Conservation (phyloP, 2,329 filamentous ascomycete species). For the Pestalotiopsis fici region DNA sequence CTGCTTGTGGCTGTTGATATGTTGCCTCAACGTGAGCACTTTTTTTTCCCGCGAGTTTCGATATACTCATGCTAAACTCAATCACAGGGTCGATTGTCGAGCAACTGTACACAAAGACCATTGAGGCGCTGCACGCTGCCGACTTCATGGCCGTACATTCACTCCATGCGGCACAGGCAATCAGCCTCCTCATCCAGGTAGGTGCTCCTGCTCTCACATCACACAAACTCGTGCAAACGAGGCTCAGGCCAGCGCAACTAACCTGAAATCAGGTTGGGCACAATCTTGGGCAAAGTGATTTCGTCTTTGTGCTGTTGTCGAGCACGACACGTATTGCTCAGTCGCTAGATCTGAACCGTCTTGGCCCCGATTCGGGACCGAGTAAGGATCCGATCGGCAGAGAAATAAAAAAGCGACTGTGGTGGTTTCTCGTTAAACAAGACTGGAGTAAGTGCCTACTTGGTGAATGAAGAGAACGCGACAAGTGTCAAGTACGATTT, state of each 20-base stretch:
- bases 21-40: not conserved
- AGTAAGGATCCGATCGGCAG: not conserved
- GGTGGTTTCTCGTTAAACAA: not conserved
- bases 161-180: not conserved
- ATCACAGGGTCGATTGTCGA: not conserved
- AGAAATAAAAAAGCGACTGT: not conserved
- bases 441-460: not conserved
- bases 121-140: not conserved
- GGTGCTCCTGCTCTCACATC: not conserved
- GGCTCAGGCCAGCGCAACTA: not conserved
- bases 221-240: not conserved
- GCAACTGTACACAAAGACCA: not conserved
- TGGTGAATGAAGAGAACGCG: not conserved
- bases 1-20: not conserved
- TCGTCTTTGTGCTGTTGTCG: not conserved
- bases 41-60: not conserved
- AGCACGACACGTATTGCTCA: conserved; percentile 1
- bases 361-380: not conserved
- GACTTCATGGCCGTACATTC: conserved; percentile 2
- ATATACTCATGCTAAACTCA: not conserved
- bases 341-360: not conserved
- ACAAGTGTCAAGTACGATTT: not conserved
- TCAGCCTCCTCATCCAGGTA: conserved; percentile 1
- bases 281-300: conserved; percentile 1
- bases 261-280: not conserved